Evolutionary conservation across 768 basidiomycete species (phyloP).

Genomic region (Phanerochaete sordida): DNA sequence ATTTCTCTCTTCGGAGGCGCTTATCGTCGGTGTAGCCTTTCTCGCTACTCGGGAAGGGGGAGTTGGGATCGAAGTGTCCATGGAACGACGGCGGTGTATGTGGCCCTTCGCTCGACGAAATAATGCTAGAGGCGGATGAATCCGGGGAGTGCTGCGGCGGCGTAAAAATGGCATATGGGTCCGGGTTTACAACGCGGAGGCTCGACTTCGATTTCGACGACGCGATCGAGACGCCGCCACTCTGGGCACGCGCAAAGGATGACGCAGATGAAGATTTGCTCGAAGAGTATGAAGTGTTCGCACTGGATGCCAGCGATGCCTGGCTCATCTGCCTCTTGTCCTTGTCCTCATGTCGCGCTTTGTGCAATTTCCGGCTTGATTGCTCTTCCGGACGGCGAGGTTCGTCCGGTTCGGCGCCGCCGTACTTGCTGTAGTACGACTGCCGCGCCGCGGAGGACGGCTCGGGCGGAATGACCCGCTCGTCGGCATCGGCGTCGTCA

Average conservation of each 20-base stretch:
- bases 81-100: conserved; percentile 1
- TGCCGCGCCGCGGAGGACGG: neutral
- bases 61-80: neutral
- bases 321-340: neutral
- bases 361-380: neutral
- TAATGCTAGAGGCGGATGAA: conserved; percentile 1
- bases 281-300: neutral
- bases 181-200: conserved; percentile 2
- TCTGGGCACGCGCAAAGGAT: conserved; percentile 1
- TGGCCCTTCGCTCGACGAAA: conserved; percentile 1
- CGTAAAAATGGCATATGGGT: conserved; percentile 9
- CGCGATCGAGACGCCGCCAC: conserved; percentile 1
- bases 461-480: neutral
- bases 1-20: neutral
- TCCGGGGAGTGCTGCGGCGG: conserved; percentile 5
- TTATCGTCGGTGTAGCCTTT: neutral
- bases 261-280: conserved; percentile 8
- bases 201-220: conserved; percentile 5
- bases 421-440: conserved; percentile 1
- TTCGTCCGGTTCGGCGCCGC: neutral
- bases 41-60: neutral
- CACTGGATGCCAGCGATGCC: neutral
- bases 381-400: neutral
- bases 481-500: conserved; percentile 7
- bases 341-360: neutral